A percentile compares a stretch with the other conserved stretches of the same genome.
Evolutionary conservation across 1,139 yeast species (phyloP).

Genomic region (Yamadazyma taylorii): DNA sequence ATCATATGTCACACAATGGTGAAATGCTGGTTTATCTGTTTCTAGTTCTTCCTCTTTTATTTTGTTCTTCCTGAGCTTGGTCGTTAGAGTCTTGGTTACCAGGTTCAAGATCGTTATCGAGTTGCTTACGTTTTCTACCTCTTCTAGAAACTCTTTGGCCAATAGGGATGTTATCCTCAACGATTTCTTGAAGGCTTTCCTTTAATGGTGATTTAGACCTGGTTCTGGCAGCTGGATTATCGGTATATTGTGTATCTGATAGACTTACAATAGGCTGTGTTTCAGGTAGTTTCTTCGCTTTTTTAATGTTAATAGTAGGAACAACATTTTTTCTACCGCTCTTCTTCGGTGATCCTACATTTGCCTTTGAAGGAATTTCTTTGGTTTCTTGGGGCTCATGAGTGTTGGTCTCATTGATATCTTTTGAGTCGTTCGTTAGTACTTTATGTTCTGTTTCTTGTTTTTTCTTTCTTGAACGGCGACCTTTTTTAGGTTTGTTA

Average conservation of each 20-base stretch:
- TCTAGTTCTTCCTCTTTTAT: constrained; percentile 3
- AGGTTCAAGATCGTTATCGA: constrained; percentile 3
- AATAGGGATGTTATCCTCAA: constrained; percentile 20
- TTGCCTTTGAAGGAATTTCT: too few species aligned
- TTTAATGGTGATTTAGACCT: constrained; percentile 46
- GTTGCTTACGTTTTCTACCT: constrained; percentile 11
- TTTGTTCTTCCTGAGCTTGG: constrained; percentile 3
- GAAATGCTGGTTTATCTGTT: too few species aligned
- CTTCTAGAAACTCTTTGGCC: constrained; percentile 20
- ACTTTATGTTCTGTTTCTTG: constrained; percentile 1
- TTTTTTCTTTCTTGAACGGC: constrained; percentile 5
- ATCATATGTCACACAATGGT: too few species aligned
- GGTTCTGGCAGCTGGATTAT: constrained; percentile 40
- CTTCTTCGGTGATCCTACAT: constrained; percentile 1
- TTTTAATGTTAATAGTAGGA: neutral
- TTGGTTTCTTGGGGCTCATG: too few species aligned
- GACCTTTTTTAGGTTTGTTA: constrained; percentile 4
- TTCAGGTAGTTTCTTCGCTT: too few species aligned
- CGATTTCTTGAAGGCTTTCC: constrained; percentile 29
- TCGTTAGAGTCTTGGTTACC: neutral
- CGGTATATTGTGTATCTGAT: constrained; percentile 17
- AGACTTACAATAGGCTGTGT: too few species aligned
- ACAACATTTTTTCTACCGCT: too few species aligned
- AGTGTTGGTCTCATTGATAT: too few species aligned
- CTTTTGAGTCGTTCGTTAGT: too few species aligned